Base-by-base conservation (phyloP, 2,329 filamentous ascomycete genomes). In the Colletotrichum sp. region DNA sequence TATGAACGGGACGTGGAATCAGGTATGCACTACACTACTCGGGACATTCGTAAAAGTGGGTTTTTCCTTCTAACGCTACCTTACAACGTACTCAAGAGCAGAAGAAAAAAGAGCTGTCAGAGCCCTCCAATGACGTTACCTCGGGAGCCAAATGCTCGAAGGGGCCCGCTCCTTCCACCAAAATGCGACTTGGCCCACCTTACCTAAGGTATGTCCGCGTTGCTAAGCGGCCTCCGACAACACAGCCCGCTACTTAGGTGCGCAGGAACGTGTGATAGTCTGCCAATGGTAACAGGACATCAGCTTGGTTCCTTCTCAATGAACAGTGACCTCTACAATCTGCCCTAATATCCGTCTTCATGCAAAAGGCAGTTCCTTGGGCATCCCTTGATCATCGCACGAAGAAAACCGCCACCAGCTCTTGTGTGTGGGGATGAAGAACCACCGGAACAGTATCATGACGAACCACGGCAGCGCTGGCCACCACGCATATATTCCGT, bases 321-420 rank as follows among this genome's bases (percentile, higher is more conserved):
- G 38, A 47, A n/a, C 38, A 47, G 38, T 51, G 43, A 24, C 43
- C n/a, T 51, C 11, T 7, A 51, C 43, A 51, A n/a, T 13, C 43
- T 51, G 43, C 43, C 43, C 43, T 11, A 51, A 21, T 51, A 21
- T 51, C 21, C n/a, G 43, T 69, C 58, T 51, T 78, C 68, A 81
- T 6, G 78, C 82, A 79, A 84, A 84, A 5, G 81, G 82, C 38
- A 85, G 75, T 24, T 83, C 81, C 69, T 80, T 77, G 13, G 80
- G 82, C 27, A 76, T 76, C 21, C 80, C 80, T 18, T 77, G 62
- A 31, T 76, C 66, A 65, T 82, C 80, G 59, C 82, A 83, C 13
- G 79, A 77, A 2, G 81, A 78, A 71, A 83, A 84, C 59, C 81
- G 79, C 82, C 81, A 83, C 82, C 82, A 82, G 47, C 80, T 79